Evolutionary conservation across 1,284 basidiomycete genomes (phyloP), one percentile per base, ranked within the genome.

Genomic region (Ceratobasidium theobromae): DNA sequence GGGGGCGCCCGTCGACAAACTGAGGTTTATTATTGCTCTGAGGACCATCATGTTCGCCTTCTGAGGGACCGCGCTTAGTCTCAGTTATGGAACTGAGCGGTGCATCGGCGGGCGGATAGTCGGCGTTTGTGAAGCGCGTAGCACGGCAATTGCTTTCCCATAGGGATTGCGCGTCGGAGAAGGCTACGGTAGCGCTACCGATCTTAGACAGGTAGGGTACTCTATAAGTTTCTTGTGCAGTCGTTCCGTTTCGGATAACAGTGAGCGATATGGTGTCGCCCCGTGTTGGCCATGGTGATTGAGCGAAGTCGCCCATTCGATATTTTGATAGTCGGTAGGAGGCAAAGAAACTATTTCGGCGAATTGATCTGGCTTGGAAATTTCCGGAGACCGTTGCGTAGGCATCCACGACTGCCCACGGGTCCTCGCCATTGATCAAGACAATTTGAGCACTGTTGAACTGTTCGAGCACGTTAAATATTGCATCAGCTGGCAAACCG

Each of bases 231-330:
- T 64, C 49, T 53, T 84, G 81, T 8, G 76, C 75, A 2, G 66
- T 67, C 8, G 71, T 79, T 41, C 77, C 77, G 65, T 80, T 80
- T 32, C 76, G 72, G 65, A 80, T 77, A n/a, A 86, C 75, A 0
- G 78, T 81, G 64, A 86, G 73, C 1, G 74, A 75, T 18, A 80
- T 84, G 0, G 74, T 75, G 70, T 86, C 84, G 25, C 32, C 48
- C 30, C 73, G 75, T 21, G 86, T 73, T 2, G 85, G 85, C 33
- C 85, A 79, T 0, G 82, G 76, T 69, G 82, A 79, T 68, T 83
- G 81, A 0, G 84, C 85, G 71, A 86, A 87, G 66, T 85, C 82
- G 16, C 85, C 85, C 80, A 86, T 77, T 66, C 79, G 72, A 69
- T 87, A 87, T 3, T 74, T 78, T 82, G 83, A 86, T n/a, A 72